Evolutionary conservation across 768 basidiomycete species (phyloP), one percentile per base, ranked within the genome.

Genomic region (Auricularia cornea): DNA sequence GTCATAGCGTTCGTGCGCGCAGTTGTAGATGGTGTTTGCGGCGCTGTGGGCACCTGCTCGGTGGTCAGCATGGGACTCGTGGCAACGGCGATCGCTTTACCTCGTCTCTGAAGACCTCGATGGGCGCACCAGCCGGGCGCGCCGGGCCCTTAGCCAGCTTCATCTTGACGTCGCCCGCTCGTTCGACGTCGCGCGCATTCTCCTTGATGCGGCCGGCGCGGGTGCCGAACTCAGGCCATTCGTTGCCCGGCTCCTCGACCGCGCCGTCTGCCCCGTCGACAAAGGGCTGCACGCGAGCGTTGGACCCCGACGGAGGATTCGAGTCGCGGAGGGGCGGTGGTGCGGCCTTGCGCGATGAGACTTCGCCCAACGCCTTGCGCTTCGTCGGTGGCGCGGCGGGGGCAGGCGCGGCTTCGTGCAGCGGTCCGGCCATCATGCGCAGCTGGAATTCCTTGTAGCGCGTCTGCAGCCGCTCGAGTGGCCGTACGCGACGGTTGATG

Each of bases 381-480:
- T 62, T 59, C 26, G 31, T 41, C 32, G 70, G 70, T 8, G 68
- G 66, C 3, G 61, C 60, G 12, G 66, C 70, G 8, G 72, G 68
- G 11, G 73, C 68, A 6, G 73, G 54, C 2, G 54, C 28, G 4
- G 26, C 4, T 26, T 28, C 28, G 26, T 28, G 28, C 26, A 31
- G 29, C 16, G 51, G 63, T 11, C 59, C 73, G 59, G 67, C 72
- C 63, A 94, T 61, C 85, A 85, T 69, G 70, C 79, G 72, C 1
- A 72, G 70, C 68, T 89, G 86, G 72, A 96, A 98, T 31, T 91
- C 89, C 35, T 84, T 79, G 70, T 94, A 92, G 62, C 87, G 80
- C 48, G 81, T 85, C 76, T 93, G 94, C 51, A 99, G 80, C 56
- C 92, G 82, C 68, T 92, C 92, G 26, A 90, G 70, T 2, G 96